phyloP scores from a whole-genome alignment of 257 asterid species.

The Thymus quinquecostatus region DNA sequence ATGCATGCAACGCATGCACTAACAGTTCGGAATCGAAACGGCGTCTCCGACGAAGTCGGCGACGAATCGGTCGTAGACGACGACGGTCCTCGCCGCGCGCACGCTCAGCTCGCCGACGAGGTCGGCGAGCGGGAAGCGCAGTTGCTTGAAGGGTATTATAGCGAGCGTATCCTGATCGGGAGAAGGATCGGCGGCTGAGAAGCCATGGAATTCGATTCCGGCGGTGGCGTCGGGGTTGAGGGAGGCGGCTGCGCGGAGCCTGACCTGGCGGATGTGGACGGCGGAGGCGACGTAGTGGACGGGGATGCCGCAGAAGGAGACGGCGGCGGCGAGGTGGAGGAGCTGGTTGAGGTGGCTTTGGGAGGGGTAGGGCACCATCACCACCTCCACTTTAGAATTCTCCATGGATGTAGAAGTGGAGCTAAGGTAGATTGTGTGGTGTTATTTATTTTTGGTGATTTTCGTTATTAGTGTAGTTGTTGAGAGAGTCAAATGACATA shows the following conservation, averaged over 20 bases:
- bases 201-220: slow-evolving; percentile 28
- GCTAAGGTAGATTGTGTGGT: too few species aligned
- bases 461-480: too few species aligned
- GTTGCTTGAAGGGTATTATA: background rate
- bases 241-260: background rate
- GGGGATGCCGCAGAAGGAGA: slow-evolving; percentile 31
- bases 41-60: slow-evolving; percentile 37
- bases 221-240: background rate
- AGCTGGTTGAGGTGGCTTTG: slow-evolving; percentile 47
- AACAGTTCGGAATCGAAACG: slow-evolving; percentile 34
- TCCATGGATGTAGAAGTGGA: background rate
- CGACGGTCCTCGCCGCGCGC: slow-evolving; percentile 3
- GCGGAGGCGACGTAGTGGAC: slow-evolving; percentile 35
- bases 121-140: slow-evolving; percentile 35
- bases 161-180: too few species aligned
- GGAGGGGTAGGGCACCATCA: slow-evolving; percentile 27
- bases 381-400: slow-evolving; percentile 9
- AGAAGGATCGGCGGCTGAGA: slow-evolving; percentile 15
- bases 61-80: slow-evolving; percentile 43
- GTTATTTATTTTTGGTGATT: too few species aligned
- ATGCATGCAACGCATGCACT: too few species aligned
- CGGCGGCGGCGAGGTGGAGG: slow-evolving; percentile 37
- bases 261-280: slow-evolving; percentile 41
- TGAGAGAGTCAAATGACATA: too few species aligned
- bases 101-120: slow-evolving; percentile 29